Percentiles rank a stretch among this genome's conserved stretches.
Evolutionary conservation across 1,139 yeast species (phyloP).

Genomic region (Meyerozyma smithsonii): DNA sequence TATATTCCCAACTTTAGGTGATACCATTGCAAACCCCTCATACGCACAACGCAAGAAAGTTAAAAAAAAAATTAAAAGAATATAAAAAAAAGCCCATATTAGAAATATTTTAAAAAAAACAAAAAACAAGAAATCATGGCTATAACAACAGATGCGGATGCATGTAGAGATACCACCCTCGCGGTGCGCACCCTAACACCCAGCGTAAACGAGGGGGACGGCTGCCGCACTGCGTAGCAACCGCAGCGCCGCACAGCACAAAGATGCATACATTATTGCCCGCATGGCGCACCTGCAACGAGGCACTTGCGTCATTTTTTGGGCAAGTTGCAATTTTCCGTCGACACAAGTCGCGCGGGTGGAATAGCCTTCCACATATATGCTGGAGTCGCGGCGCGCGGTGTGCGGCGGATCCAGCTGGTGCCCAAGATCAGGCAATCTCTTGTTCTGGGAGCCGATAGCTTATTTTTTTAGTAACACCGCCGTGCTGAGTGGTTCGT

Average conservation of each 20-base stretch:
- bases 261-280: background rate
- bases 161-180: background rate
- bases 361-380: no score
- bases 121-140: background rate
- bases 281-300: background rate
- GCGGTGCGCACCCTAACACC: background rate
- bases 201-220: background rate
- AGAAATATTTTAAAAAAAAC: no score
- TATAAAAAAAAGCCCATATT: no score
- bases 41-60: constrained; percentile 1
- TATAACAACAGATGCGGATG: constrained; percentile 1
- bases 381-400: no score
- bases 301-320: no score
- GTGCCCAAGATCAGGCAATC: no score
- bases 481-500: no score
- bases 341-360: no score
- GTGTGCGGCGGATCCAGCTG: no score
- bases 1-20: background rate
- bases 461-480: no score
- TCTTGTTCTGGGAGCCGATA: no score
- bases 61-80: background rate
- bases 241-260: background rate
- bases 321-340: no score
- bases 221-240: background rate
- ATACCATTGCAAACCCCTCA: background rate